These are phyloP conservation scores for Colletotrichum cuscutae DNA, from an alignment of 2,329 filamentous ascomycete species.

Conservation along the genomic window DNA sequence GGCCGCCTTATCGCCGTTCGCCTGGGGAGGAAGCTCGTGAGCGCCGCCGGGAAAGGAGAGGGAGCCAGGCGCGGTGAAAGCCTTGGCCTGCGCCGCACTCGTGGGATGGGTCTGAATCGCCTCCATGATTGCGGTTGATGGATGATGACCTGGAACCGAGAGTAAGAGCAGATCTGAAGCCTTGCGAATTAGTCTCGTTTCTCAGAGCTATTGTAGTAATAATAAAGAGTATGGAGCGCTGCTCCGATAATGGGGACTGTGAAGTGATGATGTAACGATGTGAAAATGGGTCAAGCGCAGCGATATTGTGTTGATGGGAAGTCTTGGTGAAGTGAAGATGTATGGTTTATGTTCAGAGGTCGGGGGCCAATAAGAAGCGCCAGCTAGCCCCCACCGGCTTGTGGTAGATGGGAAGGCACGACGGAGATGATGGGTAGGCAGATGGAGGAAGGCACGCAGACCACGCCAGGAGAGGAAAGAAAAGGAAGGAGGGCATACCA, in stretches of 20 bases:
- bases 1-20: slow-evolving; percentile 69
- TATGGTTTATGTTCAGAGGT: too few relatives aligned
- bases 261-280: neutral
- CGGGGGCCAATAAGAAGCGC: too few relatives aligned
- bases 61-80: slow-evolving; percentile 91
- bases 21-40: slow-evolving; percentile 82
- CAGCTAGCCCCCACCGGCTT: fast-evolving
- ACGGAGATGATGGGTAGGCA: neutral
- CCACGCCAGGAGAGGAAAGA: slow-evolving; percentile 20
- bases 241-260: neutral
- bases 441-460: neutral
- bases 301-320: neutral
- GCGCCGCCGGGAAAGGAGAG: slow-evolving; percentile 90
- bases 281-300: neutral
- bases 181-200: neutral
- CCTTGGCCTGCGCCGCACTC: slow-evolving; percentile 92
- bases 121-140: slow-evolving; percentile 73
- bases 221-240: neutral
- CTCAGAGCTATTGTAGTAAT: neutral
- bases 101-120: slow-evolving; percentile 90
- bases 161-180: slow-evolving; percentile 41
- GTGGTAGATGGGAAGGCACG: neutral
- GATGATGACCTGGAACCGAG: neutral
- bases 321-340: neutral
- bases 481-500: slow-evolving; percentile 58